phyloP scores from a whole-genome alignment of 768 basidiomycete species.

The Myochromella boudieri region DNA sequence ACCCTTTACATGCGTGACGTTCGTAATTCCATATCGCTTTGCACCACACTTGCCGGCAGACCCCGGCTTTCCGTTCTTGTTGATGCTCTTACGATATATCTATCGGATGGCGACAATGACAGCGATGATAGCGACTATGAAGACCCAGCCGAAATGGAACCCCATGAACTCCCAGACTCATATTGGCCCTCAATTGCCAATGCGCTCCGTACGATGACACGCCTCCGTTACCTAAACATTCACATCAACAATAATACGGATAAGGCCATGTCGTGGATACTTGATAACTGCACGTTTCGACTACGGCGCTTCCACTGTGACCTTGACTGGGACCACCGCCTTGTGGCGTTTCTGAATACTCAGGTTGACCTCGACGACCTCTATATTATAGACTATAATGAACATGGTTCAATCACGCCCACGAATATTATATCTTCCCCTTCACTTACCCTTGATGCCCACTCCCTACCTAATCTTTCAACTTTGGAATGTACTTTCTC shows the following conservation, averaged over 20 bases:
- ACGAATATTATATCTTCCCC: slow-evolving; percentile 23
- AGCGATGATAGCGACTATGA: slow-evolving; percentile 25
- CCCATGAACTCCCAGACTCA: slow-evolving; percentile 26
- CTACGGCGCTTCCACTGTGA: slow-evolving; percentile 67
- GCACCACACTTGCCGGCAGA: slow-evolving; percentile 42
- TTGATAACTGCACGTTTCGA: slow-evolving; percentile 45
- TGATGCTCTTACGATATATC: slow-evolving; percentile 51
- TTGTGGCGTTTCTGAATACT: slow-evolving; percentile 50
- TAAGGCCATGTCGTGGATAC: slow-evolving; percentile 39
- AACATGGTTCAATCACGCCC: slow-evolving; percentile 17
- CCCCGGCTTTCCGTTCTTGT: slow-evolving; percentile 53
- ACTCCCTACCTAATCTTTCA: slow-evolving; percentile 47
- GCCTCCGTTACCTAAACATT: slow-evolving; percentile 54
- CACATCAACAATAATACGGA: slow-evolving; percentile 37
- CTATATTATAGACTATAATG: slow-evolving; percentile 45
- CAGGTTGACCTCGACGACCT: slow-evolving; percentile 51
- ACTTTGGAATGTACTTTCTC: slow-evolving; percentile 67
- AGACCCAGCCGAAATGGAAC: slow-evolving; percentile 23
- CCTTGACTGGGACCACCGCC: slow-evolving; percentile 59
- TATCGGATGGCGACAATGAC: slow-evolving; percentile 31
- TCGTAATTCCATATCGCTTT: slow-evolving; percentile 40
- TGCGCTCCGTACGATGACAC: slow-evolving; percentile 46
- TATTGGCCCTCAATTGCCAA: slow-evolving; percentile 53
- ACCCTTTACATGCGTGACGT: slow-evolving; percentile 48
- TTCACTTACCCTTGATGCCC: slow-evolving; percentile 23